Evolutionary conservation across 1,284 basidiomycete species (phyloP).

Genomic region (Malassezia nana): DNA sequence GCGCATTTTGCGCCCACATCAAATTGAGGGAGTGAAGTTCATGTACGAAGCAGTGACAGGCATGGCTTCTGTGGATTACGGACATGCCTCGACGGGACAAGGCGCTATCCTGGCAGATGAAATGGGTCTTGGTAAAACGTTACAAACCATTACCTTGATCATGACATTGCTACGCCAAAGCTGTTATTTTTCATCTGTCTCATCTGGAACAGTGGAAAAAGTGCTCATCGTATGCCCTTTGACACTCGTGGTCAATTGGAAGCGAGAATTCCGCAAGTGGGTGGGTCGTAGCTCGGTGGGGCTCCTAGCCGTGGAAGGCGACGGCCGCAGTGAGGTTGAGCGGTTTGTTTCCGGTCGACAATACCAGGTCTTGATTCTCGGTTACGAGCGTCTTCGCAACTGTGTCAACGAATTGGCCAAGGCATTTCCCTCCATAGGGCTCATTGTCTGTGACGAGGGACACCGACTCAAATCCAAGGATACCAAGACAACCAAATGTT

Average conservation of each 20-base stretch:
- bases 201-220: slow-evolving; percentile 30
- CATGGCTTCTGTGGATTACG: slow-evolving; percentile 51
- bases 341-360: slow-evolving; percentile 51
- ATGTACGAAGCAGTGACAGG: slow-evolving; percentile 90
- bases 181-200: slow-evolving; percentile 38
- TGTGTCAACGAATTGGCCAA: slow-evolving; percentile 30
- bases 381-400: slow-evolving; percentile 75
- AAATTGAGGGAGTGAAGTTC: slow-evolving; percentile 97
- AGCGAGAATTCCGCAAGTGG: slow-evolving; percentile 86
- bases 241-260: slow-evolving; percentile 90
- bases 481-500: slow-evolving; percentile 83
- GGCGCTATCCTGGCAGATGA: slow-evolving; percentile 78
- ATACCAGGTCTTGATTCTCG: slow-evolving; percentile 77
- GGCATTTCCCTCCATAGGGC: slow-evolving; percentile 64
- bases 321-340: slow-evolving; percentile 28
- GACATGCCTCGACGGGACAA: slow-evolving; percentile 58
- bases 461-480: slow-evolving; percentile 86
- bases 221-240: slow-evolving; percentile 78
- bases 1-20: slow-evolving; percentile 88
- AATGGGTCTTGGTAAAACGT: slow-evolving; percentile 54
- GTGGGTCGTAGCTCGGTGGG: slow-evolving; percentile 63
- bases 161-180: slow-evolving; percentile 36
- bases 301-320: slow-evolving; percentile 67
- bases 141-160: slow-evolving; percentile 44
- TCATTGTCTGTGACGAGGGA: slow-evolving; percentile 94